A percentile compares a stretch with the other conserved stretches of the same genome.
phyloP scores from a whole-genome alignment of 495 filamentous ascomycete genomes.

The Pseudoneurospora amorphoporcata region DNA sequence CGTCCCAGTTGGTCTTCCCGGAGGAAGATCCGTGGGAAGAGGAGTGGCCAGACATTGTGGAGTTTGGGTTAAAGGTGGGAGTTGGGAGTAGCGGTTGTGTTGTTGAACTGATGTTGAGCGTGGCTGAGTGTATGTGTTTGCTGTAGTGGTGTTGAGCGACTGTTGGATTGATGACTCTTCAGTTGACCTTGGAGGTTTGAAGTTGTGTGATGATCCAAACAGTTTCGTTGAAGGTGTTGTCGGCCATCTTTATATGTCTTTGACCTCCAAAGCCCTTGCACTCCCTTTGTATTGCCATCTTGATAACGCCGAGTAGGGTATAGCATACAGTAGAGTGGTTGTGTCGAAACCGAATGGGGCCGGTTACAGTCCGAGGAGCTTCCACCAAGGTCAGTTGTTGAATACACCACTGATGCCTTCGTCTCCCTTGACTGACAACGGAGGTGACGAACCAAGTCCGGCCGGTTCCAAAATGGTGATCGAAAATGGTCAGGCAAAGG shows the following conservation, averaged over 20 bases:
- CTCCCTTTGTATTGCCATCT: background rate
- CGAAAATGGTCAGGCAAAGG: background rate
- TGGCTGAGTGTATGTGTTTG: background rate
- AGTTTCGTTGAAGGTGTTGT: background rate
- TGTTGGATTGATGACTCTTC: background rate
- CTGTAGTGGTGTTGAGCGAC: background rate
- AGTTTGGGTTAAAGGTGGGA: background rate
- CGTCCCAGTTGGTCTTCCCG: background rate
- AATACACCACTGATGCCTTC: background rate
- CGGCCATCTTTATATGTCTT: background rate
- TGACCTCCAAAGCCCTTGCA: background rate
- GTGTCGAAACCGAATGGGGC: background rate
- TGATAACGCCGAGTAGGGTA: background rate
- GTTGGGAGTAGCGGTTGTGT: background rate
- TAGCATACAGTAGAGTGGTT: background rate
- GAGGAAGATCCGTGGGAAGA: background rate
- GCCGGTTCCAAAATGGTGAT: background rate
- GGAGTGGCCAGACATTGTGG: background rate
- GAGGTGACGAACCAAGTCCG: background rate
- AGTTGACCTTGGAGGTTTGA: background rate
- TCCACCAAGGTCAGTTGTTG: background rate
- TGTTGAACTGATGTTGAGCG: background rate
- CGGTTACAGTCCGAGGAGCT: background rate
- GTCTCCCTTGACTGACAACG: background rate
- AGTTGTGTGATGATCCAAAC: background rate